Evolutionary conservation across 345 rosid genomes (phyloP), one percentile per base, ranked within the genome.

Genomic region (Corchorus olitorius): DNA sequence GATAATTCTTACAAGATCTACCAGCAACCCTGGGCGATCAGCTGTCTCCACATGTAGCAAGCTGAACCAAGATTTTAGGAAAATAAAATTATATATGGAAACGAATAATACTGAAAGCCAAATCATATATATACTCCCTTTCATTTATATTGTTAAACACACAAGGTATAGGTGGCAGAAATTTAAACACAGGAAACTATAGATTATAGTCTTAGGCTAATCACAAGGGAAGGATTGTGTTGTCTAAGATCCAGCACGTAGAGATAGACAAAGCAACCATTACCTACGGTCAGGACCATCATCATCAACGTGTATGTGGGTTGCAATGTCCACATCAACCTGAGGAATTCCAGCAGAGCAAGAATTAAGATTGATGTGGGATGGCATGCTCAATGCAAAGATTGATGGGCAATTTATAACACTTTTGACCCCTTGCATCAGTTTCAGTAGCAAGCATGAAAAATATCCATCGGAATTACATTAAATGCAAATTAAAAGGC

Each of bases 291-390:
- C 88, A 58, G 89, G 87, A 73, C 97, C 87, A 76, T 96, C 99
- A 78, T 93, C 94, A 52, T 27, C 56, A 54, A 96, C 77, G 48
- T 14, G 84, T 81, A 96, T 20, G 79, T 55, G 97, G 48, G 99
- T 96, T 78, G 97, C 94, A 78, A 96, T 93, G 82, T 96, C 99
- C 80, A 96, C 92, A 83, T 96, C 99, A 86, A 93, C 88, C 99
- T 95, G 88, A 62, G 74, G 72, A 70, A 81, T 77, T 62, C 41
- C 50, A 58, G 27, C 52, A 62, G 15, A 75, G 59, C 37, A 62
- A 73, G 27, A 33, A 45, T 54, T 76, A 27, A 35, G 78, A 19
- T 19, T 59, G 34, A 58, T 9, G 22, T 15, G 43, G 61, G 49
- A 54, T 48, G n/a, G 73, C 68, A 80, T 34, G 49, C 69, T 68